These are phyloP conservation scores for Pelargonium australe DNA, from an alignment of 441 rosid species.

Conservation along the genomic window DNA sequence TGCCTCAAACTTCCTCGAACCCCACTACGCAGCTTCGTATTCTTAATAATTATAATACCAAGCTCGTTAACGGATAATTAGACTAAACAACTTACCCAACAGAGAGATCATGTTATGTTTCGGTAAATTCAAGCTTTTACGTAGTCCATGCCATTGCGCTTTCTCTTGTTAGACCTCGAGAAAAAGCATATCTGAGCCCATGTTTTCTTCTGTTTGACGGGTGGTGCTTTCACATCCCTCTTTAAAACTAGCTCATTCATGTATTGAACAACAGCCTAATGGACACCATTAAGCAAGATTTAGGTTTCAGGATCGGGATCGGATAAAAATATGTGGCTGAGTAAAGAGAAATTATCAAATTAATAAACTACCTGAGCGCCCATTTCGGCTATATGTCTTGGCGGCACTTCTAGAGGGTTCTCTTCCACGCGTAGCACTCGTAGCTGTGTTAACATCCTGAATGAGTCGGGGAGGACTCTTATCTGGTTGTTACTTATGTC, in stretches of 20 bases:
- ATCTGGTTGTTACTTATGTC: constrained; percentile 97
- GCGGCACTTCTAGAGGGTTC: constrained; percentile 88
- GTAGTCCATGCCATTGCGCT: constrained; percentile 50
- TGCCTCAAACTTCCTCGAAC: constrained; percentile 10
- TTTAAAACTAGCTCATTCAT: constrained; percentile 68
- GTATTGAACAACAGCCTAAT: constrained; percentile 69
- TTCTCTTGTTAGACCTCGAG: constrained; percentile 78
- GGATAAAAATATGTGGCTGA: constrained; percentile 8
- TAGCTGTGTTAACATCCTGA: constrained; percentile 58
- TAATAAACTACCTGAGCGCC: constrained; percentile 74
- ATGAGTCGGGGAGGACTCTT: constrained; percentile 76
- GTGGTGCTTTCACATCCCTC: constrained; percentile 47
- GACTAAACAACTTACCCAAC: constrained; percentile 21
- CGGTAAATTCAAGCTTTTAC: constrained; percentile 41
- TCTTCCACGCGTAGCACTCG: constrained; percentile 56
- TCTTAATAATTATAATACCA: not conserved
- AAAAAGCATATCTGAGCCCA: constrained; percentile 75
- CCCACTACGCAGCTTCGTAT: not conserved
- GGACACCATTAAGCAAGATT: constrained; percentile 19
- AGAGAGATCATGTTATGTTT: constrained; percentile 15
- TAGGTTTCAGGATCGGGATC: not conserved
- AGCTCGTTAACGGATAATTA: constrained; percentile 2
- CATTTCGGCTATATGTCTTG: constrained; percentile 56
- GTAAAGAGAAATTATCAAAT: constrained; percentile 4
- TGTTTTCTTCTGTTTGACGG: constrained; percentile 60